These are phyloP conservation scores for Polyporus tsugae DNA, from an alignment of 1,284 basidiomycete species.

Conservation along the genomic window DNA sequence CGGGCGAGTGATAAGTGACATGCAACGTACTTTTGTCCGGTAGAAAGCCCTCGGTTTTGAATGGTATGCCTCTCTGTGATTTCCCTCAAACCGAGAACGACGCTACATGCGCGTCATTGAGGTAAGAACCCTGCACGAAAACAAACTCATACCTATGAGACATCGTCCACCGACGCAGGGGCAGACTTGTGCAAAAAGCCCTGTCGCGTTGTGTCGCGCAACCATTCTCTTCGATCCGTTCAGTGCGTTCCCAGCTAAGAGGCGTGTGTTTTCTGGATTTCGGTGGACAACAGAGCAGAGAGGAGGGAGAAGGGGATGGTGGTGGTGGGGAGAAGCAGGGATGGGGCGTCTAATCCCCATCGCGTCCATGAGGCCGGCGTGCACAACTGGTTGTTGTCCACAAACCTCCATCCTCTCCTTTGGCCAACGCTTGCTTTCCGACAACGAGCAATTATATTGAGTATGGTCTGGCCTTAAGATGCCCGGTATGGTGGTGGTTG, in stretches of 20 bases:
- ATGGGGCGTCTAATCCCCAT: neutral
- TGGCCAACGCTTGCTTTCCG: too few species aligned
- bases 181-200: slow-evolving; percentile 21
- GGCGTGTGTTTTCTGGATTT: neutral
- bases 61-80: neutral
- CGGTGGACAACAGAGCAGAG: neutral
- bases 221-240: slow-evolving; percentile 15
- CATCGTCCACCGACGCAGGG: slow-evolving; percentile 25
- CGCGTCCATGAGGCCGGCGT: too few species aligned
- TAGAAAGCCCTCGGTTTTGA: slow-evolving; percentile 1
- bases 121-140: neutral
- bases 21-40: slow-evolving; percentile 12
- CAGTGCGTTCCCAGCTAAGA: too few species aligned
- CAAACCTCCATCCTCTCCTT: too few species aligned
- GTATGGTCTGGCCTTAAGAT: too few species aligned
- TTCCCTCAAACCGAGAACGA: slow-evolving; percentile 17
- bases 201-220: too few species aligned
- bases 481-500: too few species aligned
- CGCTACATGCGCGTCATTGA: slow-evolving; percentile 9
- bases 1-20: neutral
- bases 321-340: neutral
- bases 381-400: too few species aligned
- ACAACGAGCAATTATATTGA: too few species aligned
- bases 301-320: neutral
- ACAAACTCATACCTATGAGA: slow-evolving; percentile 20